Base-by-base conservation (phyloP, 2,329 filamentous ascomycete species). In the Pestalotiopsis sp. region DNA sequence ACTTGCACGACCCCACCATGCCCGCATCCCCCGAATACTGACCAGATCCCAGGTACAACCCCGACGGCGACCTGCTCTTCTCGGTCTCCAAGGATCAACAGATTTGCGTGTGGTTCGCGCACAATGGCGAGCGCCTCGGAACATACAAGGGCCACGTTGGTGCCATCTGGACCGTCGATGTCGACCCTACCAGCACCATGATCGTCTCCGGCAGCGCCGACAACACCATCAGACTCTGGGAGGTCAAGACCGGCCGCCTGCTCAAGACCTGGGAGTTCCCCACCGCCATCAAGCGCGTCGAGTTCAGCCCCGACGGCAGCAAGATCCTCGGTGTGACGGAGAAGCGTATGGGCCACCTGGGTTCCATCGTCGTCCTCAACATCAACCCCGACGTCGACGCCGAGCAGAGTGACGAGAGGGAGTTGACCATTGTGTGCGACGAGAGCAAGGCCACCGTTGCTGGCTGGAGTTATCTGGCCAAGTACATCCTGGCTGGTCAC, bases 241-340 rank as follows among this genome's bases (percentile, higher is more conserved):
- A 99, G 80, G 88, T 98, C 81, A 93, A 94, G 88, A 93, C 92
- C 17, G 96, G 96, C 80, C 93, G 93, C 80, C 92, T 93, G 80
- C 88, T 99, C 78, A 98, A 98, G 91, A 93, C 92, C 68, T 99
- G 96, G 96, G 95, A 99, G 75, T 98, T 98, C 84, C 91, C 93
- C 70, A 98, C 96, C 59, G 94, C 95, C 73, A 94, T 99, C 82
- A 98, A 99, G 90, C 91, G 96, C 77, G 95, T 97, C 81, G 95
- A 98, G 84, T 99, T 99, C 87, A 95, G 91, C 80, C 92, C 97
- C 78, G 96, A 99, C 82, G 96, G 95, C 77, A 92, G 89, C 78
- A 90, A 93, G 84, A 87, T 99, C 76, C 86, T 99, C 73, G 95
- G 94, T 72, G 95, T 99, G 72, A 99, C 96, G 66, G 96, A 99